Conservation (phyloP, 257 asterid genomes). For the Henckelia pumila region DNA sequence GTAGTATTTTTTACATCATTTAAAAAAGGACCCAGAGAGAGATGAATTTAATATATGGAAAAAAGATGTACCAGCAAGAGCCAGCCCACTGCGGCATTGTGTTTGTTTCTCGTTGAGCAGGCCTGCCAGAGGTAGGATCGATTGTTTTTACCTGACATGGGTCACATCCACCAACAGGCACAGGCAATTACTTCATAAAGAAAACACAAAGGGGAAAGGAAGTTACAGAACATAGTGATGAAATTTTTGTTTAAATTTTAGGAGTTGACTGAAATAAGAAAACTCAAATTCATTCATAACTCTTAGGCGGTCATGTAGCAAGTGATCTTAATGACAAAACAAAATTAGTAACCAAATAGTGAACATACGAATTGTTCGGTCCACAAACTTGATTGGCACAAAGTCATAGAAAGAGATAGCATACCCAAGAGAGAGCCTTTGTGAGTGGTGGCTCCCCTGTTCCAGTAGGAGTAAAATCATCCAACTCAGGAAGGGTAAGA, state of each 20-base stretch:
- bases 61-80: constrained; percentile 80
- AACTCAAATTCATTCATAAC: constrained; percentile 9
- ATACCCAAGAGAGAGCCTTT: constrained; percentile 87
- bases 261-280: neutral
- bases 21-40: neutral
- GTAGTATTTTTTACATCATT: neutral
- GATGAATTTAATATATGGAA: neutral
- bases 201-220: constrained; percentile 11
- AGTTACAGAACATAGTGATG: constrained; percentile 7
- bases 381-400: constrained; percentile 1
- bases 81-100: constrained; percentile 99
- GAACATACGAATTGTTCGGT: neutral
- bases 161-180: constrained; percentile 23
- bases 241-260: neutral
- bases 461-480: constrained; percentile 94
- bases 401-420: constrained; percentile 27
- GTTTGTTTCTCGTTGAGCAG: constrained; percentile 85
- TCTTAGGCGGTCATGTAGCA: constrained; percentile 11
- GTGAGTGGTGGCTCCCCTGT: constrained; percentile 98
- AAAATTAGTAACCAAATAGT: constrained; percentile 5
- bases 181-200: neutral
- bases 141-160: constrained; percentile 58
- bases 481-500: constrained; percentile 89
- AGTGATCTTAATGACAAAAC: constrained; percentile 1
- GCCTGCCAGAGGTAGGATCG: constrained; percentile 62